A percentile compares a stretch with the other conserved stretches of the same genome.
Conservation (phyloP, 805 yeast genomes). For the Blastobotrys muscicola region DNA sequence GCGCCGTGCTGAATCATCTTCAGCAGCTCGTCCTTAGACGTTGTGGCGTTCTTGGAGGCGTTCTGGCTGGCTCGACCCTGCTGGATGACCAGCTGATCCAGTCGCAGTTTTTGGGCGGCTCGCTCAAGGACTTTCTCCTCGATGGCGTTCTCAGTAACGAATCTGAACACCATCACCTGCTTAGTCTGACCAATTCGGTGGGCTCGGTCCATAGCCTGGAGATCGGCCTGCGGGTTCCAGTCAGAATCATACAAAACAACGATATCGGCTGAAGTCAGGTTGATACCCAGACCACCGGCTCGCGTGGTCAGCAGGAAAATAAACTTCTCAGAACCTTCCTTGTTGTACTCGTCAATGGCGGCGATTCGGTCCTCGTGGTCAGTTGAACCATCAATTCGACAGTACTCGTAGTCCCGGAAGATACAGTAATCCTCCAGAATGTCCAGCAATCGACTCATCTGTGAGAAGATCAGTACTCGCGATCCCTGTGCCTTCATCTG, state of each 20-base stretch:
- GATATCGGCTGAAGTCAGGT: conserved; percentile 82
- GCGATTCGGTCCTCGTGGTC: conserved; percentile 85
- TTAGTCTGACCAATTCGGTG: conserved; percentile 96
- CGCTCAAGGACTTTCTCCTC: conserved; percentile 93
- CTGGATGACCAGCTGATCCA: conserved; percentile 92
- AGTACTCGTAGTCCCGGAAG: conserved; percentile 75
- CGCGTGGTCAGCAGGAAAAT: conserved; percentile 81
- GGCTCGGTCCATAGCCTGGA: conserved; percentile 97
- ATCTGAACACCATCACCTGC: conserved; percentile 84
- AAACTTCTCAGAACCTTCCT: conserved; percentile 70
- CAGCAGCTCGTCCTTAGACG: conserved; percentile 68
- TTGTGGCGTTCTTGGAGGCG: conserved; percentile 29
- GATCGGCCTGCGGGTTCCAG: conserved; percentile 97
- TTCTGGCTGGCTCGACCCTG: conserved; percentile 54
- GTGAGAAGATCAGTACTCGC: conserved; percentile 83
- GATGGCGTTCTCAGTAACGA: conserved; percentile 92
- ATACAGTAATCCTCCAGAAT: conserved; percentile 87
- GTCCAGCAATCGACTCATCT: conserved; percentile 85
- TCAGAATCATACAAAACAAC: conserved; percentile 87
- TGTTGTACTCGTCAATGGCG: conserved; percentile 87
- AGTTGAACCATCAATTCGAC: conserved; percentile 91
- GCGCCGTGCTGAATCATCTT: conserved; percentile 98
- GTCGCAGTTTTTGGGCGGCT: conserved; percentile 86
- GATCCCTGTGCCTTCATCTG: conserved; percentile 73
- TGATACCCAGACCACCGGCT: conserved; percentile 95